Base-by-base conservation (phyloP, 352 stramenopile species). In the Elongisporangium undulatum region DNA sequence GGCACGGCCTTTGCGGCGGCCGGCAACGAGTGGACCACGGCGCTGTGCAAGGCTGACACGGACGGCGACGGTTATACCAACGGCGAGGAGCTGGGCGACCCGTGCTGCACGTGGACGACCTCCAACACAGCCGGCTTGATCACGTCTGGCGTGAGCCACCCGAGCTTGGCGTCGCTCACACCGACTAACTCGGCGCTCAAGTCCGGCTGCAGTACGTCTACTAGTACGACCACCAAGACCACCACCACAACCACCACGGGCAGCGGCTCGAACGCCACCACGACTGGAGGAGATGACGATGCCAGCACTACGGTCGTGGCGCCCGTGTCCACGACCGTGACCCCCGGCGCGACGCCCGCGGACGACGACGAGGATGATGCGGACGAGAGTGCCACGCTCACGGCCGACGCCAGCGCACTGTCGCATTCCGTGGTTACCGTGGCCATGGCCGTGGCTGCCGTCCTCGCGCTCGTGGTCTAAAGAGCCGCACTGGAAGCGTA, bases 61-160 rank as follows among this genome's bases (percentile, higher is more conserved):
- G 87, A 96, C 58, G 79, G 77, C 57, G 87, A 96, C 55, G 87
- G 87, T 19, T 86, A 85, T 66, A 92, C 79, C 15, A 96, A 96
- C 63, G 87, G 87, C 39, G 72, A 91, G 63, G 87, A 96, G 53
- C 77, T 96, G 4, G 85, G 87, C 26, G 87, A 96, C 53, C 83
- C 85, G 15, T 92, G 87, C 71, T 96, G 87, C 64, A 78, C 68
- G 52, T 95, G 87, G 87, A 85, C 68, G 29, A 49, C 68, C 19
- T 71, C 68, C 24, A 79, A 70, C 53, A 66, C 74, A 1, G 79
- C 57, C 10, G 54, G 51, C 1, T 68, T 92, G n/a, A 67, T 92
- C 55, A 79, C 73, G 8, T 66, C 79, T 6, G 82, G 82, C 45
- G 69, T 90, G 22, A 86, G 75, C 52, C 64, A 90, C 69, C 82